phyloP scores from a whole-genome alignment of 2,329 filamentous ascomycete genomes.

The Cladosporium sp. region DNA sequence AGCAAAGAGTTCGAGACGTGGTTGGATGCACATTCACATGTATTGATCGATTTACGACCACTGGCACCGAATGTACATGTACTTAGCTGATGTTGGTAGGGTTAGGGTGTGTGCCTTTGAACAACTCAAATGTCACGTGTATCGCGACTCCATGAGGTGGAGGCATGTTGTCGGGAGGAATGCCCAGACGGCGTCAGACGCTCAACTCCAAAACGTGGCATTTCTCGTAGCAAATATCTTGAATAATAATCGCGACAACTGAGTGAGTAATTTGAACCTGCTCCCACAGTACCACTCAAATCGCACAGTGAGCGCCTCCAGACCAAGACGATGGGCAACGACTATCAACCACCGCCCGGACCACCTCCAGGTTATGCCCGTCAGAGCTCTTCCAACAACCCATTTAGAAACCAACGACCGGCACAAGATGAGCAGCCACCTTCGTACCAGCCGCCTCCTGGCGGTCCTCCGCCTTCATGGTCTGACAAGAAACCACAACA shows the following conservation, averaged over 20 bases:
- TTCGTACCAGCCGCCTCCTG: conserved; percentile 33
- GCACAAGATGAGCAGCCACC: conserved; percentile 20
- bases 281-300: background rate
- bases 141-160: background rate
- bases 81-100: background rate
- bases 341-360: conserved; percentile 35
- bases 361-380: conserved; percentile 32
- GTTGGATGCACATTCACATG: background rate
- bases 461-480: conserved; percentile 33
- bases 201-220: background rate
- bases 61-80: background rate
- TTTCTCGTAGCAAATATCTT: background rate
- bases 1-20: background rate
- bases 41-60: background rate
- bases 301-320: background rate
- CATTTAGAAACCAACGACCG: conserved; percentile 22
- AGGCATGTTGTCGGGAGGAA: background rate
- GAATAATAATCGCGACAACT: background rate
- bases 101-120: background rate
- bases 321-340: conserved; percentile 22
- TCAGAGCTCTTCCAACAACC: conserved; percentile 22
- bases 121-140: background rate
- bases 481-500: conserved; percentile 21
- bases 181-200: conserved; percentile 5
- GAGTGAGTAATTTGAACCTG: too few species aligned